These are phyloP conservation scores for Paxillus ammoniavirescens DNA, from an alignment of 768 basidiomycete genomes.

Conservation along the genomic window DNA sequence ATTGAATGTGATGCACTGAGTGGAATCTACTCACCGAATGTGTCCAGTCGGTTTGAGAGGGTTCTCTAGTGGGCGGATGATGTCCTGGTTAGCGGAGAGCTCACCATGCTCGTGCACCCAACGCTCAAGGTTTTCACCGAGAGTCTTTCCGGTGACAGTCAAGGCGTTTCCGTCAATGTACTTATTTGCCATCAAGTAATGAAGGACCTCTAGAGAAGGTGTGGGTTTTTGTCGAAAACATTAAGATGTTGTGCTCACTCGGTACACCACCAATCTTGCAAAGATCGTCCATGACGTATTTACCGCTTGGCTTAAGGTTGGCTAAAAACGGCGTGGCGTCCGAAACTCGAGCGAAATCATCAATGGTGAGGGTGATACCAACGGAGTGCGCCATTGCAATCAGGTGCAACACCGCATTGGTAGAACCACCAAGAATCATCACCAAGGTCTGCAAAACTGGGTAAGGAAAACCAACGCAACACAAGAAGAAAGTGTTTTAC, in stretches of 20 bases:
- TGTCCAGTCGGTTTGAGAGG: constrained; percentile 91
- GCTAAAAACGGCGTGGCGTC: constrained; percentile 94
- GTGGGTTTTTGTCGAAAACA: not conserved
- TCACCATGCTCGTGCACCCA: constrained; percentile 84
- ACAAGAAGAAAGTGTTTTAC: constrained; percentile 5
- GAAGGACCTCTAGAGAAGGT: constrained; percentile 63
- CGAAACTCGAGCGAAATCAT: constrained; percentile 93
- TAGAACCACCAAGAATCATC: constrained; percentile 97
- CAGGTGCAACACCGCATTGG: constrained; percentile 95
- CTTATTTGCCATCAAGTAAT: constrained; percentile 82
- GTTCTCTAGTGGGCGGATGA: constrained; percentile 82
- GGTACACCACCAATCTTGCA: constrained; percentile 96
- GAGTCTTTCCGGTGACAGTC: constrained; percentile 87
- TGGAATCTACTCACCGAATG: constrained; percentile 56
- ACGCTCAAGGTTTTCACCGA: constrained; percentile 89
- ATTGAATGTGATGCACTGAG: constrained; percentile 1
- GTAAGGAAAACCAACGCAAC: not conserved
- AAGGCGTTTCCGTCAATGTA: constrained; percentile 87
- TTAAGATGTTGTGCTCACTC: constrained; percentile 49
- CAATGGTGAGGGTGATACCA: constrained; percentile 82
- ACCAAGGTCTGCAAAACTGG: constrained; percentile 67
- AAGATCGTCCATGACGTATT: constrained; percentile 98
- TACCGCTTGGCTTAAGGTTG: constrained; percentile 95
- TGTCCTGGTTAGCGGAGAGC: constrained; percentile 70
- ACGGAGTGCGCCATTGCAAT: constrained; percentile 97